Base-by-base conservation (phyloP, 495 filamentous ascomycete species). In the Penicillium argentinense region DNA sequence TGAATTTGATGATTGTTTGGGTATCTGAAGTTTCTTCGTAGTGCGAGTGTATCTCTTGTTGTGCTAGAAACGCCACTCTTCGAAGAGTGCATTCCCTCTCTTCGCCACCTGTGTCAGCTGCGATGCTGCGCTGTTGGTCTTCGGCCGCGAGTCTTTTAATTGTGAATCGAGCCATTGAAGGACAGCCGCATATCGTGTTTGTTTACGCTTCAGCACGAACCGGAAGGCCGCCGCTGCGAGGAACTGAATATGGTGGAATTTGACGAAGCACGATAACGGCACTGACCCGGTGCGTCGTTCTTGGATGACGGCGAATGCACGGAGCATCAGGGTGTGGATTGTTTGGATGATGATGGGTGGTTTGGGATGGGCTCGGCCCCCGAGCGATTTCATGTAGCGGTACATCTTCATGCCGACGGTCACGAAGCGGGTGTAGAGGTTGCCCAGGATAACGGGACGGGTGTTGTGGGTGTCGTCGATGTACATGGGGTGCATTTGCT, bases 401-500 rank as follows among this genome's bases (percentile, higher is more conserved):
- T 89, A 91, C 74, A 87, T 87, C 63, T 91, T 95, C 64, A 84
- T 86, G 1, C 88, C 91, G 3, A 85, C 77, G 47, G 91, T 88
- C 23, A 77, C 45, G 47, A 96, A 91, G 27, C 80, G 84, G 4
- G 80, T 69, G 61, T 91, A 84, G 11, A 95, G 66, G 55, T 92
- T 96, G 5, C 64, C 63, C 3, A 95, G 68, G 3, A 92, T 87
- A 0, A 81, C 87, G 1, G 56, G 34, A 2, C 78, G 54, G 5
- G 82, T 81, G 61, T 97, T 97, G 68, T 91, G 85, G 4, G 72
- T 67, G 3, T 87, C 89, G 59, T 96, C 91, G 45, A 93, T 84
- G 63, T 92, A 91, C 86, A 96, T 95, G 23, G 84, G 75, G 54
- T 95, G 86, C 42, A 88, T 81, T 52, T 93, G 89, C 33, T 91